phyloP scores from a whole-genome alignment of 495 filamentous ascomycete genomes.

The Tuber microsphaerosporum region DNA sequence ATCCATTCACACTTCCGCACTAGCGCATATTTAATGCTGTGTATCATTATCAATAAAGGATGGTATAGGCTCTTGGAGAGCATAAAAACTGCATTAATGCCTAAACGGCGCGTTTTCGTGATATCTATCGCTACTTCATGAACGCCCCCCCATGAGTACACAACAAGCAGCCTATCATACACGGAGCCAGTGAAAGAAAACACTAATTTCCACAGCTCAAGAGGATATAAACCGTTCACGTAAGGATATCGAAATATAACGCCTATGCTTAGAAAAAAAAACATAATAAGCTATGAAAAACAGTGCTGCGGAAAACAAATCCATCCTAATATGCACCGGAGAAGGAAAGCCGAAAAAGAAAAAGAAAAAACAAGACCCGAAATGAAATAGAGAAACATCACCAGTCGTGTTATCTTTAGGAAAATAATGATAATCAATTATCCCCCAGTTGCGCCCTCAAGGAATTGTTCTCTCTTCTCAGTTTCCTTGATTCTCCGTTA shows the following conservation, averaged over 20 bases:
- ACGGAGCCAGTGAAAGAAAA: neutral
- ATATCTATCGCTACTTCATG: neutral
- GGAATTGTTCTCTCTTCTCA: slow-evolving; percentile 54
- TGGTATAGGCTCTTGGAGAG: neutral
- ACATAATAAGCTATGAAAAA: slow-evolving; percentile 10
- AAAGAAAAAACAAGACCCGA: slow-evolving; percentile 11
- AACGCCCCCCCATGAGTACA: neutral
- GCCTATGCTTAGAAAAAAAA: neutral
- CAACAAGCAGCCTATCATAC: neutral
- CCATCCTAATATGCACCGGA: slow-evolving; percentile 14
- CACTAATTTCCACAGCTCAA: neutral
- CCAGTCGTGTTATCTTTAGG: neutral
- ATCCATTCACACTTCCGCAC: neutral
- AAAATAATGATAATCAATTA: slow-evolving; percentile 26
- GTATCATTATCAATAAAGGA: neutral
- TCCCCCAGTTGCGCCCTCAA: slow-evolving; percentile 18
- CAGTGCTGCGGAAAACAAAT: neutral
- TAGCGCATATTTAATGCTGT: neutral
- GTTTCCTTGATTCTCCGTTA: slow-evolving; percentile 41
- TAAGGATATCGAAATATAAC: neutral
- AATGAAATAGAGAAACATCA: neutral
- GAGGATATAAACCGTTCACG: neutral
- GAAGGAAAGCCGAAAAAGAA: slow-evolving; percentile 30
- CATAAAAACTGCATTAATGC: neutral
- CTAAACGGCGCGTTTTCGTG: neutral